Percentiles rank a stretch among this genome's conserved stretches.
Evolutionary conservation across 257 asterid species (phyloP).

Genomic region (Jacaranda copaia): DNA sequence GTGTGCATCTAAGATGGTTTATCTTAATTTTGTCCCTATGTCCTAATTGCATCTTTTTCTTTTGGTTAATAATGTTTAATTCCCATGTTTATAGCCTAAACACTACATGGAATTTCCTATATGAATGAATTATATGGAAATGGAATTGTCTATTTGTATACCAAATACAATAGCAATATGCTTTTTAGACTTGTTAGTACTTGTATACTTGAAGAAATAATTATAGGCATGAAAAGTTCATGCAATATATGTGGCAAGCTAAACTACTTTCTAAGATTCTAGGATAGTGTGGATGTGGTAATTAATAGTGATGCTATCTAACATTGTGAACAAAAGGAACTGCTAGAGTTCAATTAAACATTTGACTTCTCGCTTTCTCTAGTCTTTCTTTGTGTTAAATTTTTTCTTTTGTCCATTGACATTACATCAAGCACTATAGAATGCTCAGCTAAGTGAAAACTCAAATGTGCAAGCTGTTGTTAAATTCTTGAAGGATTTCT

Average conservation of each 20-base stretch:
- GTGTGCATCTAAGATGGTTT: no score
- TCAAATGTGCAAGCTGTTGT: slow-evolving; percentile 11
- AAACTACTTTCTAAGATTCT: background rate
- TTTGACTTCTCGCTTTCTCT: slow-evolving; percentile 21
- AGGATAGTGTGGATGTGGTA: background rate
- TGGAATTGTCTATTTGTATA: background rate
- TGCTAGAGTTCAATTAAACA: slow-evolving; percentile 73
- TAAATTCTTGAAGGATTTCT: background rate
- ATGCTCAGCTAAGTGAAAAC: slow-evolving; percentile 3
- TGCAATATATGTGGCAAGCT: background rate
- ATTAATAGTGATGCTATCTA: background rate
- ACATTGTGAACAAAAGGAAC: slow-evolving; percentile 37
- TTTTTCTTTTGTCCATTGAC: slow-evolving; percentile 14
- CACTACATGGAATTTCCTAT: background rate
- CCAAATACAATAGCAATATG: background rate
- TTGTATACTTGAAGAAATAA: background rate
- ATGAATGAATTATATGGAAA: slow-evolving; percentile 1
- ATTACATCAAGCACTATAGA: background rate
- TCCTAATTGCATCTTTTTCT: no score
- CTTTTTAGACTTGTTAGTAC: background rate
- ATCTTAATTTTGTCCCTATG: no score
- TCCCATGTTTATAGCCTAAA: no score
- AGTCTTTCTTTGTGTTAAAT: slow-evolving; percentile 22
- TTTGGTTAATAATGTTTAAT: no score
- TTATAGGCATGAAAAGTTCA: background rate